Conservation (phyloP, 176 grass and related monocot species). For the Cenchrus americanus region DNA sequence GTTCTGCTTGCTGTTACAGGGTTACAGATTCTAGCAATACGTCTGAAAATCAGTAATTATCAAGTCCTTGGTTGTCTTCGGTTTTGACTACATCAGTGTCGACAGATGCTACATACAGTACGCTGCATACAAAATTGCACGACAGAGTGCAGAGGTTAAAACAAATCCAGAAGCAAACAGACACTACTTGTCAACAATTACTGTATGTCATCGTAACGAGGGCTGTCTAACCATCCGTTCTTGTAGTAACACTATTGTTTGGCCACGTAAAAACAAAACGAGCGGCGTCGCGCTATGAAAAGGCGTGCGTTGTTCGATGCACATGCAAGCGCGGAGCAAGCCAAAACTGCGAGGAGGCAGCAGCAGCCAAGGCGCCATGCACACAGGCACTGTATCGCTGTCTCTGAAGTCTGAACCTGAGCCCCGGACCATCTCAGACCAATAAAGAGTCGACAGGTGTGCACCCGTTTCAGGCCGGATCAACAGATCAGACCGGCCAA, state of each 20-base stretch:
- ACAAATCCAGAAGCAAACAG: neutral
- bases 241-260: neutral
- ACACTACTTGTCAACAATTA: neutral
- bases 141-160: neutral
- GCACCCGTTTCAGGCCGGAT: neutral
- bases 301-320: conserved; percentile 2
- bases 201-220: neutral
- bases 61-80: neutral
- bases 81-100: neutral
- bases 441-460: conserved; percentile 14
- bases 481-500: neutral
- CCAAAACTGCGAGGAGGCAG: neutral
- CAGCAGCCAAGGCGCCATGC: neutral
- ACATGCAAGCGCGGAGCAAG: neutral
- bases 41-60: neutral
- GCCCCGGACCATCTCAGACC: neutral
- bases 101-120: neutral
- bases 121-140: neutral
- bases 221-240: neutral
- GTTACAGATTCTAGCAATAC: neutral
- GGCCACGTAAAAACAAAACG: conserved; percentile 30
- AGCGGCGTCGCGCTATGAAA: neutral
- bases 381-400: neutral
- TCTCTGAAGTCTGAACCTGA: neutral
- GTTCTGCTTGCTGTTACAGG: neutral